phyloP scores from a whole-genome alignment of 2,329 filamentous ascomycete species.

The Cercospora sp. region DNA sequence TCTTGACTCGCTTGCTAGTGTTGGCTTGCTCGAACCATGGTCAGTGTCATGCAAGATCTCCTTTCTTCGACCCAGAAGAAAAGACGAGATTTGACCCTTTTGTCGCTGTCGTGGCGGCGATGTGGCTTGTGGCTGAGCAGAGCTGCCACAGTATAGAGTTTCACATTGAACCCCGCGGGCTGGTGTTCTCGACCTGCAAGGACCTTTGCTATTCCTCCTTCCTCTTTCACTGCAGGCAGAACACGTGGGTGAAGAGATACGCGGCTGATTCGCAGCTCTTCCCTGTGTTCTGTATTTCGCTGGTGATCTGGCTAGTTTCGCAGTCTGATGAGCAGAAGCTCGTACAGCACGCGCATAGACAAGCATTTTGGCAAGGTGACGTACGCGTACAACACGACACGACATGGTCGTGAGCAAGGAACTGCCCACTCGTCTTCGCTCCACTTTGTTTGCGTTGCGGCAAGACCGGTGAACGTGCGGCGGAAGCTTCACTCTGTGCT shows the following conservation, averaged over 20 bases:
- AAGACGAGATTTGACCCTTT: background rate
- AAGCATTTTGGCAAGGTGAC: slow-evolving; percentile 6
- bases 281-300: background rate
- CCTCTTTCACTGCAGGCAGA: background rate
- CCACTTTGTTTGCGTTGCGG: slow-evolving; percentile 6
- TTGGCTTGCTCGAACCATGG: slow-evolving; percentile 6
- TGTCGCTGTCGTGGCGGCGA: background rate
- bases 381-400: slow-evolving; percentile 11
- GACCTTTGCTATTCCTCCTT: background rate
- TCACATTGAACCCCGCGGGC: background rate
- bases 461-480: background rate
- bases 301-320: background rate
- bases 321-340: background rate
- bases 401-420: background rate
- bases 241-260: background rate
- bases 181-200: slow-evolving; percentile 1
- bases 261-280: background rate
- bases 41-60: background rate
- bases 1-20: slow-evolving; percentile 1
- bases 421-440: background rate
- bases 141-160: background rate
- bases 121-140: background rate
- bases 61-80: background rate
- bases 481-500: background rate
- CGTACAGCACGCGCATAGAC: background rate